A percentile compares a stretch with the other conserved stretches of the same genome.
phyloP scores from a whole-genome alignment of 179 eudicot species.

The Spinacia oleracea region DNA sequence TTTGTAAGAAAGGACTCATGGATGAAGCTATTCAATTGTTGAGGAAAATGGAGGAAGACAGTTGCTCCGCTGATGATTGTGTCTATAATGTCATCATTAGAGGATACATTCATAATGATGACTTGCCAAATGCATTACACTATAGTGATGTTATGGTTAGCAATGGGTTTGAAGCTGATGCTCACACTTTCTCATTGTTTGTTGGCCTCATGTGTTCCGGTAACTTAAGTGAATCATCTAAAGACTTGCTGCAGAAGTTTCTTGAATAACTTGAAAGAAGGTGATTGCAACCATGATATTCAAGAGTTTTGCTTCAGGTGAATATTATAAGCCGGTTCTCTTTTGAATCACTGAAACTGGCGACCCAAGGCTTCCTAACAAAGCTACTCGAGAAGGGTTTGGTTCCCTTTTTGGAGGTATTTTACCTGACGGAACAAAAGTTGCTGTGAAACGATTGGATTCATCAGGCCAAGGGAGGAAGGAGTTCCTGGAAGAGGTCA shows the following conservation, averaged over 20 bases:
- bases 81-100: not conserved
- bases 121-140: not conserved
- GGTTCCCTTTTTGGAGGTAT: constrained; percentile 9
- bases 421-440: constrained; percentile 7
- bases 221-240: too few species aligned
- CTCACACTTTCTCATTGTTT: too few species aligned
- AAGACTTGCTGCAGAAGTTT: too few species aligned
- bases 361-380: constrained; percentile 9
- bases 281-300: too few species aligned
- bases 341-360: not conserved
- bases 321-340: not conserved
- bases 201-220: too few species aligned
- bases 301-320: too few species aligned
- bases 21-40: not conserved
- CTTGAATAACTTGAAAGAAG: not conserved
- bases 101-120: not conserved
- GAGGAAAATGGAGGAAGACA: too few species aligned
- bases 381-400: constrained; percentile 15
- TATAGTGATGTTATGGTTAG: too few species aligned
- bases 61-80: not conserved
- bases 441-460: constrained; percentile 9
- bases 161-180: too few species aligned
- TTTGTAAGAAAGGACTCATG: not conserved
- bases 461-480: constrained; percentile 12
- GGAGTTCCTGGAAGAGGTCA: constrained; percentile 19